Conservation (phyloP, 805 yeast genomes). For the Candida nonsorbophila region DNA sequence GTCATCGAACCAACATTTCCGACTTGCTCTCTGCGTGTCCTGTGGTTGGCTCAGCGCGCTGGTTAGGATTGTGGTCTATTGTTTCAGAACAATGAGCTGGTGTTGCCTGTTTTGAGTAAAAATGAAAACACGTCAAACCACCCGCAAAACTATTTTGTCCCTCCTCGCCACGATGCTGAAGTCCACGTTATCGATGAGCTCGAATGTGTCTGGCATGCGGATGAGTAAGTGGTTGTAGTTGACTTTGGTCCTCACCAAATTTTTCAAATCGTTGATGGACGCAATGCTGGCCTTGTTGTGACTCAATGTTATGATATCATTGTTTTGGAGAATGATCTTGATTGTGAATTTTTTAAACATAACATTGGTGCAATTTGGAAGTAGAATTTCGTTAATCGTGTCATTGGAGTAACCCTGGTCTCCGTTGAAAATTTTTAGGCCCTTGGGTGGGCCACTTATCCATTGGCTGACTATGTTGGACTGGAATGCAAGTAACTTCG, state of each 20-base stretch:
- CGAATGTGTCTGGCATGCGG: slow-evolving; percentile 17
- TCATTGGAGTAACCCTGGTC: slow-evolving; percentile 10
- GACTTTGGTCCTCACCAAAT: slow-evolving; percentile 16
- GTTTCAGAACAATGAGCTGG: too few species aligned
- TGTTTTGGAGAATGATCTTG: slow-evolving; percentile 20
- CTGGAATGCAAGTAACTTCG: slow-evolving; percentile 13
- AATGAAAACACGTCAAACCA: too few species aligned
- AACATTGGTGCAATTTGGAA: slow-evolving; percentile 16
- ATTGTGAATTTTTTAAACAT: slow-evolving; percentile 3
- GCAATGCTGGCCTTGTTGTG: slow-evolving; percentile 16
- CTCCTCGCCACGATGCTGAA: too few species aligned
- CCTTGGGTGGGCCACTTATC: slow-evolving; percentile 22
- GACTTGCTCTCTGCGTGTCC: too few species aligned
- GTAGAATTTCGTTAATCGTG: slow-evolving; percentile 13
- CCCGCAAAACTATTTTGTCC: too few species aligned
- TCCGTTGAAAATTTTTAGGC: slow-evolving; percentile 1
- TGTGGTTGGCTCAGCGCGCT: too few species aligned
- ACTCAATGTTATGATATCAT: slow-evolving; percentile 22
- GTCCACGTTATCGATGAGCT: slow-evolving; percentile 21
- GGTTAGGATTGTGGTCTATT: too few species aligned
- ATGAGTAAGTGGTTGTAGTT: slow-evolving; percentile 22
- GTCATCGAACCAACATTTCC: too few species aligned
- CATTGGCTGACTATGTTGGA: slow-evolving; percentile 20
- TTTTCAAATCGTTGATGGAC: slow-evolving; percentile 20
- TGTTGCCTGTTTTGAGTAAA: too few species aligned